A percentile compares a stretch with the other conserved stretches of the same genome.
Evolutionary conservation across 345 rosid species (phyloP).

Genomic region (Rhodomyrtus tomentosa): DNA sequence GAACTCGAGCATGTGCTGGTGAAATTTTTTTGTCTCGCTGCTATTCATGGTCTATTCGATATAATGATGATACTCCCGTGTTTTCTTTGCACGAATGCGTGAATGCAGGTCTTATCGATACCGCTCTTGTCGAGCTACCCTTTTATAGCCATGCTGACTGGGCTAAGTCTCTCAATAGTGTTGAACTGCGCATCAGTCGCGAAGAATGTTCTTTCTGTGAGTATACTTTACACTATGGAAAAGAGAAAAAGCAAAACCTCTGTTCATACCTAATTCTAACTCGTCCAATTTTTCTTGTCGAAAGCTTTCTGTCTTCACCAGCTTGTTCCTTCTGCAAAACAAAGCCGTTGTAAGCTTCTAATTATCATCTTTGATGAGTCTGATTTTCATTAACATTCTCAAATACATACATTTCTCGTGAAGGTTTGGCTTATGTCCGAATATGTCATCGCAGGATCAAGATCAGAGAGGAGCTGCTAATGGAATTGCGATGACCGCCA

Average conservation of each 20-base stretch:
- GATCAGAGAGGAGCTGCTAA: constrained; percentile 52
- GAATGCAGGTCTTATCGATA: constrained; percentile 38
- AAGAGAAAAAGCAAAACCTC: not conserved
- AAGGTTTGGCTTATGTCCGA: not conserved
- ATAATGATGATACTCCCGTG: not conserved
- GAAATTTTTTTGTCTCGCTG: not conserved
- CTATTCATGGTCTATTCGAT: not conserved
- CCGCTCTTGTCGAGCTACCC: constrained; percentile 55
- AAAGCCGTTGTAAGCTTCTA: constrained; percentile 29
- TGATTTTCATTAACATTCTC: not conserved
- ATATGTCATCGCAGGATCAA: constrained; percentile 26
- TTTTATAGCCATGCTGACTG: constrained; percentile 59
- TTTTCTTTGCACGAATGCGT: not conserved
- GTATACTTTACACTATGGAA: not conserved
- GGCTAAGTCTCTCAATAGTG: constrained; percentile 39
- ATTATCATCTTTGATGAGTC: not conserved
- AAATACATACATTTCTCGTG: not conserved
- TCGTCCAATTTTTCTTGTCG: not conserved
- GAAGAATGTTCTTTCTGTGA: constrained; percentile 59
- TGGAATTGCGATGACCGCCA: constrained; percentile 36
- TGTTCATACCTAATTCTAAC: not conserved
- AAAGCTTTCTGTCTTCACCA: constrained; percentile 28
- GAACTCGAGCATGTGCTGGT: not conserved
- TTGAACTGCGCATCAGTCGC: constrained; percentile 57
- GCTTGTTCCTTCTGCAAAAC: constrained; percentile 38